Evolutionary conservation across 306 rosid genomes (phyloP).

Genomic region (Sphenostylis stenocarpa): DNA sequence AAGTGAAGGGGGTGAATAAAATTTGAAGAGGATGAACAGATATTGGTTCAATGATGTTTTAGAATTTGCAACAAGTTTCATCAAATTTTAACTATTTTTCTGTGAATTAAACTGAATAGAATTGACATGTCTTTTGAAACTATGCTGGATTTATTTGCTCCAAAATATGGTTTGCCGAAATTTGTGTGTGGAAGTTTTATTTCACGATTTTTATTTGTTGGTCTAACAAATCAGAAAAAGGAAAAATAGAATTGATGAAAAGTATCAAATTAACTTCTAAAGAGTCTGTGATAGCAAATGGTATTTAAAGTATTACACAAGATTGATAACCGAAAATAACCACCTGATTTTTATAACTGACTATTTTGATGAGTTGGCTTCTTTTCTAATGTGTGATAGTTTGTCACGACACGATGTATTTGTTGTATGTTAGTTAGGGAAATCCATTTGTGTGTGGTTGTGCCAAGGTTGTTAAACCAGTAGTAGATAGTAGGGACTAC

Average conservation of each 20-base stretch:
- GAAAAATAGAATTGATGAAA: too few species aligned
- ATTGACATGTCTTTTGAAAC: neutral
- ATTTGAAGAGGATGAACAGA: neutral
- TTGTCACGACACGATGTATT: neutral
- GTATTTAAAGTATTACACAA: too few species aligned
- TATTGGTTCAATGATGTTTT: neutral
- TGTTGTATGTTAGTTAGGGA: neutral
- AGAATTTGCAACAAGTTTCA: conserved; percentile 5
- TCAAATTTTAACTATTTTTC: neutral
- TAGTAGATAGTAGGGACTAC: neutral
- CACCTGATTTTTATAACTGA: too few species aligned
- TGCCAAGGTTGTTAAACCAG: neutral
- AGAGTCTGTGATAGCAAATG: too few species aligned
- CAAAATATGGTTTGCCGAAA: neutral
- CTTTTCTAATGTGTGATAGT: too few species aligned
- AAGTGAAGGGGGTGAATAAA: neutral
- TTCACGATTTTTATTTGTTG: neutral
- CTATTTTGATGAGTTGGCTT: too few species aligned
- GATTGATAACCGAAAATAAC: too few species aligned
- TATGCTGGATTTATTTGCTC: neutral
- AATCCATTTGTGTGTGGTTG: neutral
- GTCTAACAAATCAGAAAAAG: too few species aligned
- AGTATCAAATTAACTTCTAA: too few species aligned
- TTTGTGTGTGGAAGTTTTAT: neutral
- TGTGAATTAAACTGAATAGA: neutral